Evolutionary conservation across 495 filamentous ascomycete genomes (phyloP).

Genomic region (Alectoria sarmentosa): DNA sequence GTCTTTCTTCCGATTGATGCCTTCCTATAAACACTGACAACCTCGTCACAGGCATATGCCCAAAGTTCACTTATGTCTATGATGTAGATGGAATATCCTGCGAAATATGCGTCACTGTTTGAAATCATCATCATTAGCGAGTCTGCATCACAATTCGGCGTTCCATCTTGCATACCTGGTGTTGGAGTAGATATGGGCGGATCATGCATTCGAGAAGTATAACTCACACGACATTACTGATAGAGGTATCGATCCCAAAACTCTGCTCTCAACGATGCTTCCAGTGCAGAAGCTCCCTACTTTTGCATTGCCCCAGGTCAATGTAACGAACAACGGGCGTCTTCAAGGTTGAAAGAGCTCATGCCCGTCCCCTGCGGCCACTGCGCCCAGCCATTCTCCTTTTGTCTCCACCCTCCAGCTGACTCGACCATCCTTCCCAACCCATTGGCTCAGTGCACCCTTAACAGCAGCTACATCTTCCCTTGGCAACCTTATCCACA

Average conservation of each 20-base stretch:
- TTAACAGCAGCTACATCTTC: slow-evolving; percentile 60
- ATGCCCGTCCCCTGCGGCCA: slow-evolving; percentile 38
- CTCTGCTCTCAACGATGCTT: background rate
- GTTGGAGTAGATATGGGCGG: slow-evolving; percentile 6
- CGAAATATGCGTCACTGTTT: background rate
- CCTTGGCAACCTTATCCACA: slow-evolving; percentile 70
- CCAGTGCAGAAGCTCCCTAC: background rate
- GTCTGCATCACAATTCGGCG: slow-evolving; percentile 10
- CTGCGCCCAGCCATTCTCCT: slow-evolving; percentile 47
- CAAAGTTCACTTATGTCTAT: slow-evolving; percentile 70
- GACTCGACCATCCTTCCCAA: slow-evolving; percentile 33
- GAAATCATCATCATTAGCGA: slow-evolving; percentile 14
- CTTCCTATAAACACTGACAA: slow-evolving; percentile 28
- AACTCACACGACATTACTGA: background rate
- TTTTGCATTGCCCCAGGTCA: background rate
- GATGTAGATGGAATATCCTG: slow-evolving; percentile 36
- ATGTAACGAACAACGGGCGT: background rate
- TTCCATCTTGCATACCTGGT: slow-evolving; percentile 4
- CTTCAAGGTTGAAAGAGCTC: slow-evolving; percentile 12
- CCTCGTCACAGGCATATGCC: slow-evolving; percentile 59
- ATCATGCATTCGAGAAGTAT: background rate
- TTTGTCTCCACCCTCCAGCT: slow-evolving; percentile 53
- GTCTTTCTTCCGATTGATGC: slow-evolving; percentile 21
- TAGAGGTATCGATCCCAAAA: background rate
- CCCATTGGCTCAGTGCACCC: slow-evolving; percentile 50